Base-by-base conservation (phyloP, 257 asterid genomes). In the Scutellaria baicalensis region DNA sequence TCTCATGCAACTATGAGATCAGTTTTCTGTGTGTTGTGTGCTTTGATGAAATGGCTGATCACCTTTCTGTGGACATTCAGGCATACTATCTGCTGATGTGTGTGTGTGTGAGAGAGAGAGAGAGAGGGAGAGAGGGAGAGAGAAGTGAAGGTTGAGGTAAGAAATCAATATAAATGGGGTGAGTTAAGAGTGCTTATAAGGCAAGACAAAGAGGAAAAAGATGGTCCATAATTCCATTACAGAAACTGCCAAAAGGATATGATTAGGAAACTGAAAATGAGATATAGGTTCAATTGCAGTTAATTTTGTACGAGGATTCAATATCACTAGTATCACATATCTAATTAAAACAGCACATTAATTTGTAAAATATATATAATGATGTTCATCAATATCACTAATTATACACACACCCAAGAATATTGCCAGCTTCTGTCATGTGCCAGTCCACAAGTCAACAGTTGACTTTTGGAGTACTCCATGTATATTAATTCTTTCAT, bases 21-120 rank as follows among this genome's bases (percentile, higher is more conserved):
- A 36, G 8, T 38, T 66, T 31, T 66, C 17, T 61, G 52, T 61
- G 51, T 20, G 40, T 17, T 27, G 33, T 27, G 33, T 27, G 33
- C 40, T 16, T 27, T 31, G 55, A 10, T n/a, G 12, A 21, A 0
- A 6, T 23, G 14, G 55, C 39, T 8, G 66, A 23, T 38, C 79
- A 91, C 97, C 96, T 91, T 81, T 88, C 89, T 82, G 87, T 82
- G 83, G 96, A 91, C 97, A 91, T 88, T 88, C 94, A 88, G 80
- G 94, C 96, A 88, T 91, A 78, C 88, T 85, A 74, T 82, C 77
- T 69, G 72, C 49, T 68, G 60, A 69, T n/a, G n/a, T n/a, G n/a
- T n/a, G n/a, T n/a, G n/a, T n/a, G n/a, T n/a, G n/a, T n/a, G n/a
- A n/a, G n/a, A n/a, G n/a, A n/a, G n/a, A n/a, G n/a, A n/a, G n/a